A percentile compares a stretch with the other conserved stretches of the same genome.
Conservation (phyloP, 1,139 yeast species). For the Candida dubliniensis region DNA sequence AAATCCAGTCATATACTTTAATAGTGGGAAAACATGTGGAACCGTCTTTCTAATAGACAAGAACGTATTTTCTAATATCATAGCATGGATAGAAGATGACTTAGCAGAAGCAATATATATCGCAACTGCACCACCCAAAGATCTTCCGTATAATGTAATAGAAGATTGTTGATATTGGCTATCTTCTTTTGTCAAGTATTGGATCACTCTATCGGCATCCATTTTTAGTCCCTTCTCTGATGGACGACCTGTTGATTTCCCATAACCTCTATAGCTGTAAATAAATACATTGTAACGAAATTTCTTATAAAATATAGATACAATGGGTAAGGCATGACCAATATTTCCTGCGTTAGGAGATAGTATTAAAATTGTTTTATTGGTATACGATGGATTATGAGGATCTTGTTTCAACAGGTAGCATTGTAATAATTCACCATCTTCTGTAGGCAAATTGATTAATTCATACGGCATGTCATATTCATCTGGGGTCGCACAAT, state of each 20-base stretch:
- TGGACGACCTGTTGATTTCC: slow-evolving; percentile 77
- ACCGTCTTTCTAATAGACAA: slow-evolving; percentile 74
- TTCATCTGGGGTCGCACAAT: slow-evolving; percentile 77
- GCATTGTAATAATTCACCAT: slow-evolving; percentile 53
- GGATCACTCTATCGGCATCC: slow-evolving; percentile 77
- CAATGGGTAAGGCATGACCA: slow-evolving; percentile 88
- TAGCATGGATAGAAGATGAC: slow-evolving; percentile 52
- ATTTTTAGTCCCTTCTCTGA: slow-evolving; percentile 76
- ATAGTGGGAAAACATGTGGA: slow-evolving; percentile 76
- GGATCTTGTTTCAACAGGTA: slow-evolving; percentile 50
- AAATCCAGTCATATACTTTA: slow-evolving; percentile 55
- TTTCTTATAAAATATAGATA: slow-evolving; percentile 62
- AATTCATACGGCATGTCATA: slow-evolving; percentile 71
- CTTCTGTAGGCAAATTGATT: slow-evolving; percentile 61
- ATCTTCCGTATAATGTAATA: slow-evolving; percentile 78
- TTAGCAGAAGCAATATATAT: slow-evolving; percentile 70
- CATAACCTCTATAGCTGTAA: slow-evolving; percentile 92
- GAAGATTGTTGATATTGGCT: slow-evolving; percentile 53
- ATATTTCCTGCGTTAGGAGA: slow-evolving; percentile 98
- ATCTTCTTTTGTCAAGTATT: slow-evolving; percentile 53
- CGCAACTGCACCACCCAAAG: slow-evolving; percentile 95
- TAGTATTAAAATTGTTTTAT: slow-evolving; percentile 73
- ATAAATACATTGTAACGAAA: slow-evolving; percentile 79
- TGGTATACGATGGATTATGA: slow-evolving; percentile 39
- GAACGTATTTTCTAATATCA: slow-evolving; percentile 86